Percentiles rank a stretch among this genome's conserved stretches.
Evolutionary conservation across 1,284 basidiomycete species (phyloP).

Genomic region (Phylloporus gajari): DNA sequence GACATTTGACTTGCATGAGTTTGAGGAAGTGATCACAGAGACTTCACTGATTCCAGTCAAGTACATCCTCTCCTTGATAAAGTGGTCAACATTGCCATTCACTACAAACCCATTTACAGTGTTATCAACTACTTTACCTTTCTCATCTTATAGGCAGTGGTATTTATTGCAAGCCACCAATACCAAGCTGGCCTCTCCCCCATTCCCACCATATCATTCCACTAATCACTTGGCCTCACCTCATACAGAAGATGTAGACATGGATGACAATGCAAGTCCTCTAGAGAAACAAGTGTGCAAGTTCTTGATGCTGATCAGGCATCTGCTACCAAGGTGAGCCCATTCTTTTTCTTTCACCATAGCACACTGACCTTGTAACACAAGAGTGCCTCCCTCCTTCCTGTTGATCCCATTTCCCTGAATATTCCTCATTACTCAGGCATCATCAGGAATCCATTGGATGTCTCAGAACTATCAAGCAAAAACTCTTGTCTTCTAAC

Average conservation of each 20-base stretch:
- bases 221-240: constrained; percentile 48
- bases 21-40: too few species aligned
- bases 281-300: constrained; percentile 74
- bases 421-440: constrained; percentile 92
- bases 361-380: constrained; percentile 32
- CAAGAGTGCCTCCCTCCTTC: constrained; percentile 79
- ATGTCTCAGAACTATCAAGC: constrained; percentile 94
- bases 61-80: too few species aligned
- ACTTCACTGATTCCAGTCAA: too few species aligned
- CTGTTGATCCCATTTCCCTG: constrained; percentile 86
- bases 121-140: too few species aligned
- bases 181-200: constrained; percentile 28
- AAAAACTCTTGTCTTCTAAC: constrained; percentile 83
- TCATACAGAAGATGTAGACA: constrained; percentile 44
- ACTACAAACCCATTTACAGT: too few species aligned
- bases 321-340: constrained; percentile 72
- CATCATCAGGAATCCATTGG: constrained; percentile 94
- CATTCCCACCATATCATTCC: constrained; percentile 51
- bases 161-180: constrained; percentile 35
- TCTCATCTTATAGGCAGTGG: too few species aligned
- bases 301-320: constrained; percentile 63
- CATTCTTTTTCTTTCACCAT: constrained; percentile 52
- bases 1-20: too few species aligned
- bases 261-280: constrained; percentile 64
- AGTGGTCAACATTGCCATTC: too few species aligned